Conservation (phyloP, 2,329 filamentous ascomycete species). For the Fusarium phyllophilum region DNA sequence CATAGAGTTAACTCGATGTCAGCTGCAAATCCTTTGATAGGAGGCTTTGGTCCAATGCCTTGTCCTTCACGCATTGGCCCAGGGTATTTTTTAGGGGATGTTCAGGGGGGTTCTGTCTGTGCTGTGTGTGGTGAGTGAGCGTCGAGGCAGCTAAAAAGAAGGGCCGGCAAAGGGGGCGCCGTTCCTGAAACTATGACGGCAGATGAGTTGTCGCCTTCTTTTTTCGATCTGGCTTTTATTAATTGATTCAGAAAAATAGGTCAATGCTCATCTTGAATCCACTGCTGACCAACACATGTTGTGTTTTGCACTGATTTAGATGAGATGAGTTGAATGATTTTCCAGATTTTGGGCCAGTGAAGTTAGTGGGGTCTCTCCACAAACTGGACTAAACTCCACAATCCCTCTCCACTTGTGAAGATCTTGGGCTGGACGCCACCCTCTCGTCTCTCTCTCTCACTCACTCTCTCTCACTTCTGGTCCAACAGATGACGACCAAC, state of each 20-base stretch:
- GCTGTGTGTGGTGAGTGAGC: neutral
- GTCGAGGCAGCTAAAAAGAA: neutral
- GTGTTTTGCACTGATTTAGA: neutral
- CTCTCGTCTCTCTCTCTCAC: neutral
- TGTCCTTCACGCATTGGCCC: neutral
- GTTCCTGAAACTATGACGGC: slow-evolving; percentile 20
- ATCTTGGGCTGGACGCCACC: neutral
- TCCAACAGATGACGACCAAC: neutral
- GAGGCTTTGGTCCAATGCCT: neutral
- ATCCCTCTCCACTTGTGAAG: neutral
- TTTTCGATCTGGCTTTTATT: slow-evolving; percentile 7
- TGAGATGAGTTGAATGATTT: neutral
- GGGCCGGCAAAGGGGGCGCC: slow-evolving; percentile 13
- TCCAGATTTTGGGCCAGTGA: neutral
- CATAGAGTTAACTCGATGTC: neutral
- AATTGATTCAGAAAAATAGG: neutral
- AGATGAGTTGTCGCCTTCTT: slow-evolving; percentile 1
- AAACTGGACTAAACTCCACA: slow-evolving; percentile 21
- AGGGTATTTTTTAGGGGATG: neutral
- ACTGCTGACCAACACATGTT: slow-evolving; percentile 2
- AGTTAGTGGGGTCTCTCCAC: slow-evolving; percentile 11
- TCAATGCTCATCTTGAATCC: neutral
- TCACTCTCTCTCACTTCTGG: neutral
- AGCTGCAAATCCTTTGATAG: neutral
- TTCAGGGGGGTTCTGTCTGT: slow-evolving; percentile 2